Conservation (phyloP, 2,329 filamentous ascomycete species). For the Sporothrix mexicana region DNA sequence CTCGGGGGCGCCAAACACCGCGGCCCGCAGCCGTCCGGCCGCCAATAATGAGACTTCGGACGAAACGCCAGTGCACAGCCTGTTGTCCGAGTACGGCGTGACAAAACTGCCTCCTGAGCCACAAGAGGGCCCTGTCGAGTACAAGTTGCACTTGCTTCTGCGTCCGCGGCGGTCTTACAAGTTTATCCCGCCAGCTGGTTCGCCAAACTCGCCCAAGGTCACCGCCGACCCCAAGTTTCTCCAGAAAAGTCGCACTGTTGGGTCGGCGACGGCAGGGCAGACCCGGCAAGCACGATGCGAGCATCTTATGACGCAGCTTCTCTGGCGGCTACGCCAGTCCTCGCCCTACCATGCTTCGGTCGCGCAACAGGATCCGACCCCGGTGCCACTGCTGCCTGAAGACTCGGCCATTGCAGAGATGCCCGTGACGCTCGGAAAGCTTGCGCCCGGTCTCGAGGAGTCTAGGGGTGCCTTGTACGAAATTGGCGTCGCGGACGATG, state of each 20-base stretch:
- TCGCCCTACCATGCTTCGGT: conserved; percentile 87
- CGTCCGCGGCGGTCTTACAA: conserved; percentile 77
- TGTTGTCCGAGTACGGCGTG: conserved; percentile 67
- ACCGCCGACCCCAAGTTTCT: conserved; percentile 41
- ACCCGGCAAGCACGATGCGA: conserved; percentile 83
- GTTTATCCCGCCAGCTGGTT: conserved; percentile 59
- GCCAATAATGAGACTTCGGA: conserved; percentile 40
- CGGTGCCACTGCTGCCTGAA: conserved; percentile 70
- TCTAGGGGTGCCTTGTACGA: conserved; percentile 94
- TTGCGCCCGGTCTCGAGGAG: conserved; percentile 84
- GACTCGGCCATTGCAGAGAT: conserved; percentile 55
- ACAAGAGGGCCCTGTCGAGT: conserved; percentile 92
- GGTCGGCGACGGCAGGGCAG: conserved; percentile 53
- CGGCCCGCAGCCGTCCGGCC: neutral
- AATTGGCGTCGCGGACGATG: conserved; percentile 94
- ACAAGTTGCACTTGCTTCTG: conserved; percentile 90
- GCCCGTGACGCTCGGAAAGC: conserved; percentile 58
- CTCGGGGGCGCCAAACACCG: conserved; percentile 39
- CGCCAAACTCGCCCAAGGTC: conserved; percentile 43
- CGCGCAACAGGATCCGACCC: conserved; percentile 69
- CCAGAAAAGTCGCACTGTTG: conserved; percentile 39
- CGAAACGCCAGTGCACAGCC: conserved; percentile 43
- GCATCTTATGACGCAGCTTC: conserved; percentile 89
- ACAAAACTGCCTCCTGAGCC: conserved; percentile 86
- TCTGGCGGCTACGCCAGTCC: conserved; percentile 95